Evolutionary conservation across 495 filamentous ascomycete species (phyloP), one percentile per base, ranked within the genome.

Genomic region (Parathielavia appendiculata): DNA sequence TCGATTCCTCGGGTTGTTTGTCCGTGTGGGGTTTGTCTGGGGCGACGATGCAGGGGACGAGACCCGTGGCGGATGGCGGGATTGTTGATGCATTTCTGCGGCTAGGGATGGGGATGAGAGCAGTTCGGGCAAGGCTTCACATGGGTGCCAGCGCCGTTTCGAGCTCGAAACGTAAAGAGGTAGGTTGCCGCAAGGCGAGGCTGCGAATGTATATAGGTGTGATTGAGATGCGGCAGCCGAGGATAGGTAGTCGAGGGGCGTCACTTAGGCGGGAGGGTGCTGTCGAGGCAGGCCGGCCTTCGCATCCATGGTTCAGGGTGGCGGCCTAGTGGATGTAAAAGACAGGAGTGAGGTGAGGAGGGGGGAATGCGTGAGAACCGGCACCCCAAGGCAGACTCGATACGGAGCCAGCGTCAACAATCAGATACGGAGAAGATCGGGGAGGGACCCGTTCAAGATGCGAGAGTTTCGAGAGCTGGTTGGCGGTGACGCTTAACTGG

Each of bases 1-100:
- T 16, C 75, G 69, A 57, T 92, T 87, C 80, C 86, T 84, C 54
- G 76, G 79, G 70, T 87, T 88, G 70, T 88, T 87, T 10, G 84
- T 84, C 64, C 87, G 80, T 63, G 82, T 76, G 53, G 86, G 79
- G 66, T 87, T 86, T 45, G 85, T 84, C 65, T 81, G 76, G 32
- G 81, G 78, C 40, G 86, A 84, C 63, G 80, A 81, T 58, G 83
- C 84, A 57, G 87, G 83, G 60, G 86, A 85, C 53, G 85, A 73
- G 54, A 82, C 79, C 61, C 81, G 76, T 19, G 82, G 81, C 60
- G 86, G 82, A 51, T 85, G 82, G 65, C 90, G 83, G 61, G 88
- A 85, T 74, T 88, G 85, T 75, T 92, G 90, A 83, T 93, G 89
- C 90, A 95, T 95, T 49, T 56, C 66, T 54, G 61, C 44, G 49